Percentiles rank a stretch among this genome's conserved stretches.
phyloP scores from a whole-genome alignment of 1,284 basidiomycete species.

The Moniliophthora roreri region DNA sequence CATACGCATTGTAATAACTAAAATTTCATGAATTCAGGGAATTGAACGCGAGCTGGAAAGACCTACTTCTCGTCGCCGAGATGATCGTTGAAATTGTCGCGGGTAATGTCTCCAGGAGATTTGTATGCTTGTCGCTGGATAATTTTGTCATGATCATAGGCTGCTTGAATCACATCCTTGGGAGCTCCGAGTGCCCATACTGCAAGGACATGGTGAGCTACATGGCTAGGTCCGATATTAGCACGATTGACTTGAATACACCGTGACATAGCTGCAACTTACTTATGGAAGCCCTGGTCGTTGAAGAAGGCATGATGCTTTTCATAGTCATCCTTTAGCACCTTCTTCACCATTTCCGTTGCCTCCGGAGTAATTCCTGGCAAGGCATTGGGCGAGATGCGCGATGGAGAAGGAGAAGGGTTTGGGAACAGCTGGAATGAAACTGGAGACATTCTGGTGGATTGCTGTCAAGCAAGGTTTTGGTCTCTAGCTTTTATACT shows the following conservation, averaged over 20 bases:
- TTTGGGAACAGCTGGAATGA: constrained; percentile 9
- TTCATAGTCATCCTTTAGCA: constrained; percentile 41
- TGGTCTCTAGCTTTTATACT: no score
- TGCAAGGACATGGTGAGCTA: constrained; percentile 49
- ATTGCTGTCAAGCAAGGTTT: no score
- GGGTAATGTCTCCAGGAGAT: constrained; percentile 42
- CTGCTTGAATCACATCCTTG: constrained; percentile 37
- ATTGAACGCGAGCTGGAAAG: background rate
- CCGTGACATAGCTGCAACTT: constrained; percentile 7
- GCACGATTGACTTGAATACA: background rate
- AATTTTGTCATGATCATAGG: constrained; percentile 39
- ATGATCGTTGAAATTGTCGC: constrained; percentile 46
- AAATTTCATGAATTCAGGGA: background rate
- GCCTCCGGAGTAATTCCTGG: constrained; percentile 33
- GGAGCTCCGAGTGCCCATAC: constrained; percentile 50
- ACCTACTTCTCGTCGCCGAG: constrained; percentile 43
- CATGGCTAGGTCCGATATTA: constrained; percentile 37
- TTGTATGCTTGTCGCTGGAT: constrained; percentile 39
- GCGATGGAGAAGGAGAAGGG: constrained; percentile 18
- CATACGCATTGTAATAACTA: constrained; percentile 62
- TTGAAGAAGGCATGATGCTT: constrained; percentile 47
- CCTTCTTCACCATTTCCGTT: constrained; percentile 29
- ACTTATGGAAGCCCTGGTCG: constrained; percentile 45
- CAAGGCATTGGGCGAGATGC: constrained; percentile 21
- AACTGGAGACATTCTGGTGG: no score